Evolutionary conservation across 129 eudicot genomes (phyloP).

Genomic region (Ambrosia trifida): DNA sequence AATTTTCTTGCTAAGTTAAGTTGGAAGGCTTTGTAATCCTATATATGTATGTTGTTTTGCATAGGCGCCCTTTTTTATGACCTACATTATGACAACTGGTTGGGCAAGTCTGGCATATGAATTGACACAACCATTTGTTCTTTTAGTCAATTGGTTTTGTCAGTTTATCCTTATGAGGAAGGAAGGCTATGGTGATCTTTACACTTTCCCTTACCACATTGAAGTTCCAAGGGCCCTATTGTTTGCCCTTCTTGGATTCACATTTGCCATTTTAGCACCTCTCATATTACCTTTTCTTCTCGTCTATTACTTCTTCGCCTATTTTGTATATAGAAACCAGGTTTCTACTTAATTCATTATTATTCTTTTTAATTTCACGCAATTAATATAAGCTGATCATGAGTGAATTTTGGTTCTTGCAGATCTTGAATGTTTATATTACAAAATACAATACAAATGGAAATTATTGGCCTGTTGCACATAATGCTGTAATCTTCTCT

Average conservation of each 20-base stretch:
- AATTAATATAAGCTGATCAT: background rate
- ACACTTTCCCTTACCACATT: constrained; percentile 86
- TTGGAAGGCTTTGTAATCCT: background rate
- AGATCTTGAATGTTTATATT: constrained; percentile 82
- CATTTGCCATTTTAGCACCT: constrained; percentile 70
- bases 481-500: constrained; percentile 70
- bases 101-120: constrained; percentile 93
- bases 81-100: constrained; percentile 85
- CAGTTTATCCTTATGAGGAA: constrained; percentile 53
- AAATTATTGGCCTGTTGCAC: constrained; percentile 81
- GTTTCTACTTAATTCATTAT: constrained; percentile 21
- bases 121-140: constrained; percentile 74
- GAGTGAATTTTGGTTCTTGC: constrained; percentile 35
- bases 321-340: constrained; percentile 90
- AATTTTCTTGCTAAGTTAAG: background rate
- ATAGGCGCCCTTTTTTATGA: constrained; percentile 92
- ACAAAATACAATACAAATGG: constrained; percentile 81
- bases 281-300: constrained; percentile 81
- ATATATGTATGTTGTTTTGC: constrained; percentile 39
- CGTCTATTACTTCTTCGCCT: constrained; percentile 82
- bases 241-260: constrained; percentile 86
- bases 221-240: constrained; percentile 87
- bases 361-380: too few relatives aligned
- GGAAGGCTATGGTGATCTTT: constrained; percentile 47
- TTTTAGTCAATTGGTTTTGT: constrained; percentile 58